Percentiles rank a stretch among this genome's conserved stretches.
Conservation (phyloP, 73 alveolate genomes). For the Paramecium biaurelia region DNA sequence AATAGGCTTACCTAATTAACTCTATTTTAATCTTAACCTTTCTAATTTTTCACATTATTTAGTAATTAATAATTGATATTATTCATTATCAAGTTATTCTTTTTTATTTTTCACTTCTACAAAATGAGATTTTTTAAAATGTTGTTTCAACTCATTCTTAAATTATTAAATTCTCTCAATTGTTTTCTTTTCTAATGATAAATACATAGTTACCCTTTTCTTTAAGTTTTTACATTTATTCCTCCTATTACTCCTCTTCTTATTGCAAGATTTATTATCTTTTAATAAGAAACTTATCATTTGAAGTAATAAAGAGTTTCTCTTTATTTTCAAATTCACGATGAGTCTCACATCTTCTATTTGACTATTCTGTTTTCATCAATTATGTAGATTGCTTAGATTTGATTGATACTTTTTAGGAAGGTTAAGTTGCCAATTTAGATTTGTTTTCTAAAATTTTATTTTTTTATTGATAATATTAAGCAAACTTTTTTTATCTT, state of each 20-base stretch:
- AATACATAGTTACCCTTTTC: background rate
- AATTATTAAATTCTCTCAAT: background rate
- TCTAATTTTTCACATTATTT: background rate
- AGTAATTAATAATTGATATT: background rate
- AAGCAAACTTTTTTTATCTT: background rate
- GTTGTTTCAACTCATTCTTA: background rate
- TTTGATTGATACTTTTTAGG: background rate
- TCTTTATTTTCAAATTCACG: background rate
- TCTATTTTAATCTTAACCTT: background rate
- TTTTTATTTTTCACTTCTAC: background rate
- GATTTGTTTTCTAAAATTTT: background rate
- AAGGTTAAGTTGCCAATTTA: background rate
- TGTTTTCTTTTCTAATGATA: background rate
- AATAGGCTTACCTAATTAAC: background rate
- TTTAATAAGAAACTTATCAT: background rate
- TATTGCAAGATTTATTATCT: background rate
- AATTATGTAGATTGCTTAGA: background rate
- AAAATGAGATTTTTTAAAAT: background rate
- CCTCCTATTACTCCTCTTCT: background rate
- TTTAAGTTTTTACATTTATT: background rate
- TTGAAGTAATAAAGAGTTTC: background rate
- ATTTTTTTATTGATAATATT: background rate
- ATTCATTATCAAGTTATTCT: background rate
- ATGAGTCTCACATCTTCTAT: background rate
- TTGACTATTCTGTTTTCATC: background rate